These are phyloP conservation scores for Pseudogymnoascus sp. DNA, from an alignment of 2,329 filamentous ascomycete species.

Conservation along the genomic window DNA sequence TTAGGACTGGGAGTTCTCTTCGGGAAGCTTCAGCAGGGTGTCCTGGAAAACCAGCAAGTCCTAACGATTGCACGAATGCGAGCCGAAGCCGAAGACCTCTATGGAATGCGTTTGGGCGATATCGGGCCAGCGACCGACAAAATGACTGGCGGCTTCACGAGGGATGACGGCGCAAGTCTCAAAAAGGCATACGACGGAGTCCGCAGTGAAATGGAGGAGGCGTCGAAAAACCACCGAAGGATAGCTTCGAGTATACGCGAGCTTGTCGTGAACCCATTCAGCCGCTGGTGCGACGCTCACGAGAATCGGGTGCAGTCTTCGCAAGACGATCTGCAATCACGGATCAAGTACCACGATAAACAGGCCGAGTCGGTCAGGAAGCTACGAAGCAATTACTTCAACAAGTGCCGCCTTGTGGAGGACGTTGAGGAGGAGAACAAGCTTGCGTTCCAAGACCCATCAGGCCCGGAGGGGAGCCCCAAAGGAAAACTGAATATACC, in stretches of 20 bases:
- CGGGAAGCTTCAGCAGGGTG: conserved; percentile 91
- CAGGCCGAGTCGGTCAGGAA: conserved; percentile 89
- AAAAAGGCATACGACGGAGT: conserved; percentile 85
- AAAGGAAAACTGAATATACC: conserved; percentile 52
- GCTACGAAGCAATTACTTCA: conserved; percentile 92
- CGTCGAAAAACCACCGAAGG: conserved; percentile 82
- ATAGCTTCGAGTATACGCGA: conserved; percentile 95
- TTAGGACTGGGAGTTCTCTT: conserved; percentile 84
- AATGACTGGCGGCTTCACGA: conserved; percentile 71
- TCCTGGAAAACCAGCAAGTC: conserved; percentile 90
- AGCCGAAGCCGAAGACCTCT: conserved; percentile 88
- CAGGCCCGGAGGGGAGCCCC: conserved; percentile 51
- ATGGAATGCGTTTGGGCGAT: conserved; percentile 69
- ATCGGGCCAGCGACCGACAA: conserved; percentile 78
- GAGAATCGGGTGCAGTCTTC: conserved; percentile 84
- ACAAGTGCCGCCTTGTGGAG: conserved; percentile 93
- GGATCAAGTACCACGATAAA: conserved; percentile 87
- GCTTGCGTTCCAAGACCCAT: conserved; percentile 85
- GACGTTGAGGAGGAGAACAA: conserved; percentile 98
- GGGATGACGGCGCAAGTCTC: conserved; percentile 91
- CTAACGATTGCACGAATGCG: conserved; percentile 86
- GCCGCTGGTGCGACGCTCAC: conserved; percentile 93
- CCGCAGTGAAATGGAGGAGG: conserved; percentile 84
- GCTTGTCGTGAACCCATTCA: conserved; percentile 87
- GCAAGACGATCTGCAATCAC: conserved; percentile 83